phyloP scores from a whole-genome alignment of 257 asterid genomes.

The Ophiorrhiza pumila region DNA sequence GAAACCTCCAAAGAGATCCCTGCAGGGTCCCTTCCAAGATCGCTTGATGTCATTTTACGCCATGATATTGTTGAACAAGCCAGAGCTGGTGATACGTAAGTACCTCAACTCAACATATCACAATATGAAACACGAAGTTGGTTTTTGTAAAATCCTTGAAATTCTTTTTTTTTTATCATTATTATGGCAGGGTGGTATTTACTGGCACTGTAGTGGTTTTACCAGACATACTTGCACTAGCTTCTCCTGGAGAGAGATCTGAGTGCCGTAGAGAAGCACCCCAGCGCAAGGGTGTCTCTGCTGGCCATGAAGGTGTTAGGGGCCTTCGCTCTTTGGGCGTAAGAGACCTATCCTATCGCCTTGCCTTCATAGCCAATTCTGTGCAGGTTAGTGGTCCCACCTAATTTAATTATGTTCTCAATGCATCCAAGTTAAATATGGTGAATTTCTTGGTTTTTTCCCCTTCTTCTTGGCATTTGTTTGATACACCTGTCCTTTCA shows the following conservation, averaged over 20 bases:
- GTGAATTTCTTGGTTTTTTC: neutral
- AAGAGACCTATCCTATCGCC: conserved; percentile 89
- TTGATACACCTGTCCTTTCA: conserved; percentile 9
- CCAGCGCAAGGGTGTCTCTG: conserved; percentile 54
- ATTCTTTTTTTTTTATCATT: neutral
- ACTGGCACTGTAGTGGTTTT: conserved; percentile 91
- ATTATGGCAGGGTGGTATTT: conserved; percentile 71
- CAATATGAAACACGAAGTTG: neutral
- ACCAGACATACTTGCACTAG: conserved; percentile 87
- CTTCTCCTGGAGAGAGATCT: conserved; percentile 94
- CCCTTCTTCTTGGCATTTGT: neutral
- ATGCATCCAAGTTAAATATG: neutral
- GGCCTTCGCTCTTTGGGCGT: conserved; percentile 97
- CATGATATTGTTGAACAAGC: conserved; percentile 96
- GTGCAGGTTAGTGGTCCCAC: conserved; percentile 63
- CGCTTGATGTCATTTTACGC: conserved; percentile 93
- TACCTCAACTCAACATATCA: neutral
- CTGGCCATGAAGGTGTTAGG: conserved; percentile 84
- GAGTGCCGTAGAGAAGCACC: conserved; percentile 84
- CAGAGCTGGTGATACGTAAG: conserved; percentile 97
- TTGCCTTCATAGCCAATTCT: conserved; percentile 93
- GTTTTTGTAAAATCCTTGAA: neutral
- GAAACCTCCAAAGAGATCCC: conserved; percentile 96
- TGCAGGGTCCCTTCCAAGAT: conserved; percentile 95
- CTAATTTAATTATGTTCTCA: neutral